Percentiles rank a stretch among this genome's conserved stretches.
phyloP scores from a whole-genome alignment of 2,329 filamentous ascomycete species.

The Fusarium nanum region DNA sequence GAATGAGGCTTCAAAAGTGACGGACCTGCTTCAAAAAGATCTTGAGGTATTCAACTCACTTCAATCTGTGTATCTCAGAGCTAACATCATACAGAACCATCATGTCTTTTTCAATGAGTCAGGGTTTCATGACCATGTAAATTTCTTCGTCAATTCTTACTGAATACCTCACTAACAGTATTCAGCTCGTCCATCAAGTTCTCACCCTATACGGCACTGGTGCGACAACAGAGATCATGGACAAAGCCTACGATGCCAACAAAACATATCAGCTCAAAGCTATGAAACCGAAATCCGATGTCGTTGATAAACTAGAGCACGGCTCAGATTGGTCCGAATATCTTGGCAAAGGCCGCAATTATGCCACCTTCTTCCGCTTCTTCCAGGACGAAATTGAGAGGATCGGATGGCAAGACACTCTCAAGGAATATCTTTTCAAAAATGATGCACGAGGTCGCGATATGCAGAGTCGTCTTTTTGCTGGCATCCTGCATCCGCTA shows the following conservation, averaged over 20 bases:
- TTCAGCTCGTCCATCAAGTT: constrained; percentile 76
- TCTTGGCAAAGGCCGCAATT: constrained; percentile 72
- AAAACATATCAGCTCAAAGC: constrained; percentile 72
- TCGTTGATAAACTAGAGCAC: constrained; percentile 65
- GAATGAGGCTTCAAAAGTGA: constrained; percentile 71
- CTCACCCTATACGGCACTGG: constrained; percentile 82
- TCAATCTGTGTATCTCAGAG: neutral
- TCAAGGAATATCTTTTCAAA: constrained; percentile 77
- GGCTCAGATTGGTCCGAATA: constrained; percentile 67
- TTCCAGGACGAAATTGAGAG: constrained; percentile 78
- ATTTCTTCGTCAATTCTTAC: neutral
- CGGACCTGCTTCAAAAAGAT: constrained; percentile 80
- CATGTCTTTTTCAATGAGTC: constrained; percentile 83
- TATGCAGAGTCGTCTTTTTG: constrained; percentile 75
- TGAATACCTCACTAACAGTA: neutral
- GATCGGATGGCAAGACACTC: constrained; percentile 67
- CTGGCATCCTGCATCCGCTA: constrained; percentile 68
- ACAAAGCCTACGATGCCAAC: constrained; percentile 74
- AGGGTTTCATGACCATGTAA: constrained; percentile 85
- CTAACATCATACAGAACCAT: constrained; percentile 54
- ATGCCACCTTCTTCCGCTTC: constrained; percentile 80
- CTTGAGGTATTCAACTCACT: constrained; percentile 61
- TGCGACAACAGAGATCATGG: constrained; percentile 69
- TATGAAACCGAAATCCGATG: constrained; percentile 58
- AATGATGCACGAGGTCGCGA: constrained; percentile 73